A percentile compares a stretch with the other conserved stretches of the same genome.
These are phyloP conservation scores for Rhododendron griersonianum DNA, from an alignment of 148 eudicot species.

Conservation along the genomic window DNA sequence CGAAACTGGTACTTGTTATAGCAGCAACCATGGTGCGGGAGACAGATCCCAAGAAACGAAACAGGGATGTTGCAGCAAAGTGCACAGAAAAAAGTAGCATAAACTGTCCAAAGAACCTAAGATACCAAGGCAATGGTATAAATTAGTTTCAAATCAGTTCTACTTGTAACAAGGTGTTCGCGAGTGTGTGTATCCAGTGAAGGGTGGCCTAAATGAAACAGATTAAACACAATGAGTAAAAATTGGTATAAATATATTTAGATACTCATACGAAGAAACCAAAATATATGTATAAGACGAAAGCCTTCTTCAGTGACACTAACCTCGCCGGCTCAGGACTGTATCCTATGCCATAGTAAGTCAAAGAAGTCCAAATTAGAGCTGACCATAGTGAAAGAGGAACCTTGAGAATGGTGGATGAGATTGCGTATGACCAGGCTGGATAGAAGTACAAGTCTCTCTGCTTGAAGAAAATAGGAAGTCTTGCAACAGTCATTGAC, in stretches of 20 bases:
- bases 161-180: background rate
- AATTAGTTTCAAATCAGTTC: background rate
- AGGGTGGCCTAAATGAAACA: too few species aligned
- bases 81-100: slow-evolving; percentile 49
- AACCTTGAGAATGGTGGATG: slow-evolving; percentile 62
- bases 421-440: slow-evolving; percentile 87
- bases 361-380: slow-evolving; percentile 58
- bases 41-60: slow-evolving; percentile 66
- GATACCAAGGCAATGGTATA: background rate
- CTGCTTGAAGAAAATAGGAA: slow-evolving; percentile 72
- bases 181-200: background rate
- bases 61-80: slow-evolving; percentile 50
- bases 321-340: slow-evolving; percentile 73
- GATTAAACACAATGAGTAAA: too few species aligned
- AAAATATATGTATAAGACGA: background rate
- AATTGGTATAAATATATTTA: too few species aligned
- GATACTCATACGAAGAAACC: background rate
- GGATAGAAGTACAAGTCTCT: slow-evolving; percentile 75
- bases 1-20: slow-evolving; percentile 32
- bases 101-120: slow-evolving; percentile 71
- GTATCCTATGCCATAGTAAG: slow-evolving; percentile 76
- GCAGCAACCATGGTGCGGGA: slow-evolving; percentile 46
- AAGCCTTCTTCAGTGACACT: background rate
- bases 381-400: slow-evolving; percentile 59
- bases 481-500: slow-evolving; percentile 61